These are phyloP conservation scores for Coemansia aciculifera DNA, from an alignment of 192 early-diverging fungal species.

Conservation along the genomic window DNA sequence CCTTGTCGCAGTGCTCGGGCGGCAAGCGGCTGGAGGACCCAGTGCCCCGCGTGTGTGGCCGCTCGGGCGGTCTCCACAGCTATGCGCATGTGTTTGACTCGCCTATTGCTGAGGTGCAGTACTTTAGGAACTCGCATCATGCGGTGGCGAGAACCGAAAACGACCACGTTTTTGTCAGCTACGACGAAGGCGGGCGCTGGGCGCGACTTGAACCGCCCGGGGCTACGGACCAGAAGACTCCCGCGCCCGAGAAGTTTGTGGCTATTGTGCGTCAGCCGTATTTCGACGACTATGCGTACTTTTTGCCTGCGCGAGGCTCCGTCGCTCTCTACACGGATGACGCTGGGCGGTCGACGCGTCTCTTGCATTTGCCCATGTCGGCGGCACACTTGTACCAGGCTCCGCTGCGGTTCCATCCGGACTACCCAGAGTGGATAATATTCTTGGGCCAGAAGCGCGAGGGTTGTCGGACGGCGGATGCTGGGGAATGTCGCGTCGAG, in stretches of 20 bases:
- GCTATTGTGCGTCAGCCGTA: conserved; percentile 66
- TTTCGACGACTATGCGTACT: conserved; percentile 61
- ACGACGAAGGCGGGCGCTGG: conserved; percentile 69
- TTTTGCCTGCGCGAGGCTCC: conserved; percentile 56
- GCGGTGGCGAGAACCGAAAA: conserved; percentile 58
- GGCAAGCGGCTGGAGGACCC: conserved; percentile 66
- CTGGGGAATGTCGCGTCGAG: conserved; percentile 65
- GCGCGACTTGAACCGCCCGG: conserved; percentile 31
- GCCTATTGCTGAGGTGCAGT: conserved; percentile 61
- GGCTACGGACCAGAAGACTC: neutral
- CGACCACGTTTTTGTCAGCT: conserved; percentile 57
- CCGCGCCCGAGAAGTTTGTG: conserved; percentile 31
- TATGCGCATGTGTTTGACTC: conserved; percentile 37
- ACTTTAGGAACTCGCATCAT: conserved; percentile 65
- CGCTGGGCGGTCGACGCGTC: conserved; percentile 57
- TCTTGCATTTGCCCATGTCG: conserved; percentile 58
- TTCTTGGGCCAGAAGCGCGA: conserved; percentile 64
- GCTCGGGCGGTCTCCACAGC: conserved; percentile 42
- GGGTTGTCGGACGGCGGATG: conserved; percentile 50
- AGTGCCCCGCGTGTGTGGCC: conserved; percentile 71
- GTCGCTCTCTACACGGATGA: conserved; percentile 64
- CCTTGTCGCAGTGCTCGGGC: conserved; percentile 72
- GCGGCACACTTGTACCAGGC: conserved; percentile 65
- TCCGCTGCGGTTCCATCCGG: conserved; percentile 81
- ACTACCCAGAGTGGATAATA: conserved; percentile 77